phyloP scores from a whole-genome alignment of 73 alveolate genomes.

The Paramecium bursaria region DNA sequence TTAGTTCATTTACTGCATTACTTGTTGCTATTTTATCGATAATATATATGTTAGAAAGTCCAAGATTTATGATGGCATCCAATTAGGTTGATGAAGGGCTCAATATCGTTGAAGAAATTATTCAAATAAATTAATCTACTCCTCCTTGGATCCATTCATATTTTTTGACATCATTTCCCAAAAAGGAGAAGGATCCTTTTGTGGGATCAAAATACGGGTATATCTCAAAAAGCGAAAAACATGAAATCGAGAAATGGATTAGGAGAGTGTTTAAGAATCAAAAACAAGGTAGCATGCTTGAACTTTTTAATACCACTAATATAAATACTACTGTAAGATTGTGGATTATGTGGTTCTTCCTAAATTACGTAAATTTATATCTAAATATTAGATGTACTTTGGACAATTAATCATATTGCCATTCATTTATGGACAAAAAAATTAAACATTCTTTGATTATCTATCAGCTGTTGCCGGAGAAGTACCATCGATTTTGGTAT shows the following conservation, averaged over 20 bases:
- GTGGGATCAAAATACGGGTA: slow-evolving; percentile 50
- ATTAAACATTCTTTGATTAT: slow-evolving; percentile 59
- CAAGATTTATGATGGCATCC: slow-evolving; percentile 62
- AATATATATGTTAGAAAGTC: slow-evolving; percentile 55
- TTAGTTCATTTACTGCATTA: slow-evolving; percentile 60
- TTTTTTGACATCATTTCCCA: background rate
- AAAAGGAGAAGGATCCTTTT: slow-evolving; percentile 1
- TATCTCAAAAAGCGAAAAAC: slow-evolving; percentile 8
- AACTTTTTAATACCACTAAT: slow-evolving; percentile 18
- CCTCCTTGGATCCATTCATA: background rate
- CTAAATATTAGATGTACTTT: slow-evolving; percentile 56
- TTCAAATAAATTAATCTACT: slow-evolving; percentile 48
- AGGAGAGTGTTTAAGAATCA: slow-evolving; percentile 8
- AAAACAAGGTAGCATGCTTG: background rate
- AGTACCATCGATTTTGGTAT: slow-evolving; percentile 62
- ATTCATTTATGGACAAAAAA: slow-evolving; percentile 56
- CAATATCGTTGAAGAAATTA: slow-evolving; percentile 49
- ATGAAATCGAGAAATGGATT: slow-evolving; percentile 46
- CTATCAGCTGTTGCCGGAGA: slow-evolving; percentile 57
- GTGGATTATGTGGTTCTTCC: slow-evolving; percentile 64
- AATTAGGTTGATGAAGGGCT: slow-evolving; percentile 62
- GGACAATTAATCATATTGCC: slow-evolving; percentile 66
- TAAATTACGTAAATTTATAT: background rate
- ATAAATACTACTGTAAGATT: slow-evolving; percentile 29
- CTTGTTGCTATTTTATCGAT: slow-evolving; percentile 52